Evolutionary conservation across 148 eudicot genomes (phyloP).

Genomic region (Rhododendron ovatum): DNA sequence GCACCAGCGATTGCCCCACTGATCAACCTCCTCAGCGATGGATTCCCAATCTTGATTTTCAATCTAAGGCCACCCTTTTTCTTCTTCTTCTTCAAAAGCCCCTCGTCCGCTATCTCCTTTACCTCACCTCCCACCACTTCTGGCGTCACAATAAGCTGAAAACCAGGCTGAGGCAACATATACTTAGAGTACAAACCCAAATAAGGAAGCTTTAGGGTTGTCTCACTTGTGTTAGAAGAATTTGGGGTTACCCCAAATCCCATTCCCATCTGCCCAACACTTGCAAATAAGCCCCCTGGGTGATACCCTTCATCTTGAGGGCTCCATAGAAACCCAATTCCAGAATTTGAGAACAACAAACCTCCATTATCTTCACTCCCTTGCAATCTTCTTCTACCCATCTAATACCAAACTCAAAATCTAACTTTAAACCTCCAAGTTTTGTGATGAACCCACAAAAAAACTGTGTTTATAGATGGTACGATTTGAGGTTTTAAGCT

Average conservation of each 20-base stretch:
- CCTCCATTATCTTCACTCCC: conserved; percentile 16
- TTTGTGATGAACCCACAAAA: neutral
- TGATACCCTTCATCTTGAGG: conserved; percentile 23
- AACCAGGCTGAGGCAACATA: conserved; percentile 23
- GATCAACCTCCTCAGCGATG: conserved; percentile 85
- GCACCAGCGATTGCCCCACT: conserved; percentile 98
- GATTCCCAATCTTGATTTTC: conserved; percentile 74
- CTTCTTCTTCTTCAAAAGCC: conserved; percentile 23
- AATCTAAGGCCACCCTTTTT: conserved; percentile 52
- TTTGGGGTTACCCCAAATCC: conserved; percentile 30
- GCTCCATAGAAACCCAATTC: conserved; percentile 41
- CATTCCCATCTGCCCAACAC: conserved; percentile 38
- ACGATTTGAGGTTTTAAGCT: neutral
- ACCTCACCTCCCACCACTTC: conserved; percentile 12
- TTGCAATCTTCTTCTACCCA: conserved; percentile 27
- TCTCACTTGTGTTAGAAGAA: conserved; percentile 17
- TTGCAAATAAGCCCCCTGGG: conserved; percentile 32
- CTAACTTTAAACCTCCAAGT: neutral
- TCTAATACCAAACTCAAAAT: conserved; percentile 11
- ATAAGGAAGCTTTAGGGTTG: conserved; percentile 17
- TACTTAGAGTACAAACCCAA: neutral
- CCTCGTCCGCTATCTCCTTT: conserved; percentile 9
- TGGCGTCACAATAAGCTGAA: conserved; percentile 14
- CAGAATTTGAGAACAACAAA: conserved; percentile 30
- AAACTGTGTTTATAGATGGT: neutral